Evolutionary conservation across 2,329 filamentous ascomycete genomes (phyloP), one percentile per base, ranked within the genome.

Genomic region (Colletotrichum sp.): DNA sequence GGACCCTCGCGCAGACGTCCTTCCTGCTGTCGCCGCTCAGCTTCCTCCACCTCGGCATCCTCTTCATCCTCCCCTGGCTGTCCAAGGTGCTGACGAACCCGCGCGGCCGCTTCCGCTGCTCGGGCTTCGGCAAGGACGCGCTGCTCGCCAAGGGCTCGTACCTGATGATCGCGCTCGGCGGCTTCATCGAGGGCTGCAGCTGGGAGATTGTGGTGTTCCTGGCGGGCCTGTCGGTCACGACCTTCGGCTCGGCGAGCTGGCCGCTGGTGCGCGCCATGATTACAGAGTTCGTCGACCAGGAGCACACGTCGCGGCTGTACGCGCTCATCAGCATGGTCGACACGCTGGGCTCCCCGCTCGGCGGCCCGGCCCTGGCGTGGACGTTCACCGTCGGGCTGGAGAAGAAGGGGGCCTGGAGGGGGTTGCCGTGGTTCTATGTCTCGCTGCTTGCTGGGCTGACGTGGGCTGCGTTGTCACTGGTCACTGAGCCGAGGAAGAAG

Each of bases 21-120:
- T 82, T 87, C 71, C 80, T 88, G 34, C 80, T 88, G 9, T 86
- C 86, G 2, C 84, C 86, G 0, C 75, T 86, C 5, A 86, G 86
- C 24, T 64, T 88, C 5, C 81, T 87, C 34, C 84, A 85, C 59
- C 80, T 88, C 39, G 68, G 81, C 44, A 78, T 87, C 36, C 82
- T 88, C 21, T 81, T 78, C 6, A 76, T 79, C 2, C 78, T 88
- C 13, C 86, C 87, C 3, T 81, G 79, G 52, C 39, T 87, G 4
- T 84, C 84, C 0, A 77, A 78, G 16, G 66, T 81, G 16, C 79
- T 87, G 67, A 64, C 78, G 78, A 24, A 72, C 34, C 70, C 77
- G n/a, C 18, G 32, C 13, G 75, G 76, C 32, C 83, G 84, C 32
- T 83, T 84, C 65, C 80, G 81, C 39, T 79, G 83, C 77, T 81